Evolutionary conservation across 306 rosid genomes (phyloP).

Genomic region (Inga leiocalycina): DNA sequence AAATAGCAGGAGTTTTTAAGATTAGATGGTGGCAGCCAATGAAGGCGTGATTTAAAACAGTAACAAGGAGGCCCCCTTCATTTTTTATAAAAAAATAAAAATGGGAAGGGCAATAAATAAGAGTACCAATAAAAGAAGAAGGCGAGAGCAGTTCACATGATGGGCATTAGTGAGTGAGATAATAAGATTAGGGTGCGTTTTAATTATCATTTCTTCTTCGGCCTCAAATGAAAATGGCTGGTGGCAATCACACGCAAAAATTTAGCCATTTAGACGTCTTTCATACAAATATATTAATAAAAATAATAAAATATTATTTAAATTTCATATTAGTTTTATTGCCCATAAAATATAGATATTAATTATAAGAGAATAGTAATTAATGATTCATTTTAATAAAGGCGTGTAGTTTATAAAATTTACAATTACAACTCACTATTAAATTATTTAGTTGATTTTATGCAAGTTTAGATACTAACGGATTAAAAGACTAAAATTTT

Average conservation of each 20-base stretch:
- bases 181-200: conserved; percentile 14
- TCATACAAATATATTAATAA: background rate
- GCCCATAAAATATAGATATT: too few relatives aligned
- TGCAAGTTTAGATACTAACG: too few relatives aligned
- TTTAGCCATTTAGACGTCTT: background rate
- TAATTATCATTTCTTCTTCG: conserved; percentile 4
- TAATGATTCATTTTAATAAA: too few relatives aligned
- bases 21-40: conserved; percentile 29
- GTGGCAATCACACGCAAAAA: conserved; percentile 33
- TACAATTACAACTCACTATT: too few relatives aligned
- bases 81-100: background rate
- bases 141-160: conserved; percentile 23
- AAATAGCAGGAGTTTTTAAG: background rate
- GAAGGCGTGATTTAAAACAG: conserved; percentile 33
- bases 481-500: too few relatives aligned
- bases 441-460: too few relatives aligned
- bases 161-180: background rate
- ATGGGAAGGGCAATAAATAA: conserved; percentile 29
- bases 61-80: background rate
- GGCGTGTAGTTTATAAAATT: too few relatives aligned
- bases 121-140: conserved; percentile 24
- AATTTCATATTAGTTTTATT: too few relatives aligned
- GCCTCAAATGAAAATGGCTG: conserved; percentile 9
- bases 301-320: too few relatives aligned
- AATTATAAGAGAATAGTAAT: too few relatives aligned